Evolutionary conservation across 1,284 basidiomycete genomes (phyloP), one percentile per base, ranked within the genome.

Genomic region (Pseudozyma sp.): DNA sequence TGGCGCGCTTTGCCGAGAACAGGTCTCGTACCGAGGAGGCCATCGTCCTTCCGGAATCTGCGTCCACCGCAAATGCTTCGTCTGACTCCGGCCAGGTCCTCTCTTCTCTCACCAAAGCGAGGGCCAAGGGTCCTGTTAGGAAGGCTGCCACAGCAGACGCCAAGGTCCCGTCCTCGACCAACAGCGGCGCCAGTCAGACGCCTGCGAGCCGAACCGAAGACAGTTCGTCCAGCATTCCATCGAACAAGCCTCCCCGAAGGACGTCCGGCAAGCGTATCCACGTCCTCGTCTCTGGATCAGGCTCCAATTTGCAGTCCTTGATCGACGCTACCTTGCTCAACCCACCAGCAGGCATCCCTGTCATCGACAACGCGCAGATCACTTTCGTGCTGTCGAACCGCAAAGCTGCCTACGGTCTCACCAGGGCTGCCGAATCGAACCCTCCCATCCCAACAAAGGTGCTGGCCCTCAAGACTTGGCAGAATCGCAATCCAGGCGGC

Each of bases 231-330:
- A 54, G 29, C 39, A 11, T 42, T 7, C 19, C 37, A 8, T 43
- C 59, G 5, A 35, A 57, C 11, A 68, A 71, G 24, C 70, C 71
- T 19, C 62, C 52, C 37, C 70, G 77, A 30, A 48, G 66, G 14
- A 77, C 71, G n/a, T 45, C 60, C 17, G 80, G 80, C 49, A 80
- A 79, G 54, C 68, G 71, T n/a, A 77, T 84, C 30, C 79, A 81
- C 14, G 82, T 84, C 16, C 75, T 84, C 19, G 78, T 84, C 24
- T 83, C 81, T 6, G 82, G 82, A 37, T 82, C 81, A 9, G 82
- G 96, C 44, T 92, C 92, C 33, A 99, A 99, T 86, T 89, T 99
- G 29, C 95, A 98, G 86, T 95, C 96, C 0, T 88, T 99, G 64
- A 93, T 99, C 80, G 92, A 97, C 84, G 94, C 94, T 6, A 84